Percentiles rank a stretch among this genome's conserved stretches.
These are phyloP conservation scores for Termitomyces sp. DNA, from an alignment of 768 basidiomycete genomes.

Conservation along the genomic window DNA sequence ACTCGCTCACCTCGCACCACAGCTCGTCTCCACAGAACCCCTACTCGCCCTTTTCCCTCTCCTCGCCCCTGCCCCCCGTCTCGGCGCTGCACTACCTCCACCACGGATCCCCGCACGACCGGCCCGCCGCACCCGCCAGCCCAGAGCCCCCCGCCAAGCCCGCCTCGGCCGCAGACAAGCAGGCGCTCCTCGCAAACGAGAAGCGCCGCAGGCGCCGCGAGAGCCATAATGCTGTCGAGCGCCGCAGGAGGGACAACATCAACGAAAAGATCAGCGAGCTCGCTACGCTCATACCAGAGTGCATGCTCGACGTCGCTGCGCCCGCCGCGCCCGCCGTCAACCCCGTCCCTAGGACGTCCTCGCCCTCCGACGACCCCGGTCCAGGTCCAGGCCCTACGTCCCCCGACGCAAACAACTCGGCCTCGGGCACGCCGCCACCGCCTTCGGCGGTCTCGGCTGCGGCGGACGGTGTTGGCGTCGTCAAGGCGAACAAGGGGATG, in stretches of 20 bases:
- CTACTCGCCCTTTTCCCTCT: conserved; percentile 26
- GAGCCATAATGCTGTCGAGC: conserved; percentile 90
- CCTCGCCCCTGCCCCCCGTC: conserved; percentile 22
- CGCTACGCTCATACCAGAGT: conserved; percentile 84
- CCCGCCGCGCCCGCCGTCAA: not conserved
- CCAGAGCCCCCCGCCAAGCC: conserved; percentile 2
- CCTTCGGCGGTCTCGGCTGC: not conserved
- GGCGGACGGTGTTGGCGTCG: conserved; percentile 35
- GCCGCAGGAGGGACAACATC: conserved; percentile 84
- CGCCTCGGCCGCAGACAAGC: conserved; percentile 33
- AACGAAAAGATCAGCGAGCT: conserved; percentile 94
- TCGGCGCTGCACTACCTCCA: conserved; percentile 14
- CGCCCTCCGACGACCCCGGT: conserved; percentile 11
- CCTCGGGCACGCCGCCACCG: conserved; percentile 6
- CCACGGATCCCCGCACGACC: not conserved
- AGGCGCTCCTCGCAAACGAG: conserved; percentile 66
- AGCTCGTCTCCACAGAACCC: conserved; percentile 21
- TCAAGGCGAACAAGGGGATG: conserved; percentile 95
- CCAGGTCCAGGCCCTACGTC: not conserved
- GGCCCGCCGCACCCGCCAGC: not conserved
- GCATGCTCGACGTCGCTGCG: conserved; percentile 53
- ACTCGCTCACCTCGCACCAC: conserved; percentile 28
- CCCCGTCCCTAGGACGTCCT: not conserved
- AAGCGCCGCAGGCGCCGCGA: conserved; percentile 79
- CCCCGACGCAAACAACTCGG: conserved; percentile 6